Conservation (phyloP, 2,329 filamentous ascomycete genomes). For the Claviceps fusiformis region DNA sequence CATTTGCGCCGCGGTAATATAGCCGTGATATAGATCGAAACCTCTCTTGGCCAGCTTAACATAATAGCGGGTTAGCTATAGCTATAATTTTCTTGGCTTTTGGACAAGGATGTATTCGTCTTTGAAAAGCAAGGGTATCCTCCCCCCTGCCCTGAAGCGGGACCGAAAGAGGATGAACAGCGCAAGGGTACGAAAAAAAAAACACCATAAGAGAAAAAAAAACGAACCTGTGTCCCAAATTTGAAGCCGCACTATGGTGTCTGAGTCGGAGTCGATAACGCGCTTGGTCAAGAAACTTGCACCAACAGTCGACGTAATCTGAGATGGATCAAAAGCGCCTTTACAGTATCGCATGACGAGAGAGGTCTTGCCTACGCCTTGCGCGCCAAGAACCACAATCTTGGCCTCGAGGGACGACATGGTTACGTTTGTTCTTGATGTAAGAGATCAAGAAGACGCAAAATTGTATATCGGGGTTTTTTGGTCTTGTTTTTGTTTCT, state of each 20-base stretch:
- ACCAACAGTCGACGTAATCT: conserved; percentile 59
- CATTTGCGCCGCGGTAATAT: conserved; percentile 92
- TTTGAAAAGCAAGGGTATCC: background rate
- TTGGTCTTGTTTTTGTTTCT: no score
- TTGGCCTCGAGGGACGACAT: conserved; percentile 63
- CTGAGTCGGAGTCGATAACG: conserved; percentile 69
- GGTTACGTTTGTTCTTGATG: background rate
- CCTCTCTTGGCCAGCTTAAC: conserved; percentile 70
- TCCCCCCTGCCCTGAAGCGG: no score
- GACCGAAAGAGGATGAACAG: background rate
- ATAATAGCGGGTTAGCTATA: background rate
- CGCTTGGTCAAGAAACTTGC: conserved; percentile 70
- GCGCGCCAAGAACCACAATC: conserved; percentile 66
- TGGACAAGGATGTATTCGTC: background rate
- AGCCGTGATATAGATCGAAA: conserved; percentile 90
- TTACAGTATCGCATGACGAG: conserved; percentile 66
- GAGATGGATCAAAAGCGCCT: conserved; percentile 52
- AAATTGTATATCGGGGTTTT: background rate
- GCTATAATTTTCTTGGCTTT: no score
- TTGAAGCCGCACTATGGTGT: conserved; percentile 78
- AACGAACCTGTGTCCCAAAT: conserved; percentile 77
- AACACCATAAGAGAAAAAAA: no score
- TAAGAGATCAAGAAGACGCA: background rate
- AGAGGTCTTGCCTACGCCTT: conserved; percentile 69
- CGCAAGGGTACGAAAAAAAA: background rate